Evolutionary conservation across 805 yeast species (phyloP).

Genomic region (Metschnikowia chrysomelidarum): DNA sequence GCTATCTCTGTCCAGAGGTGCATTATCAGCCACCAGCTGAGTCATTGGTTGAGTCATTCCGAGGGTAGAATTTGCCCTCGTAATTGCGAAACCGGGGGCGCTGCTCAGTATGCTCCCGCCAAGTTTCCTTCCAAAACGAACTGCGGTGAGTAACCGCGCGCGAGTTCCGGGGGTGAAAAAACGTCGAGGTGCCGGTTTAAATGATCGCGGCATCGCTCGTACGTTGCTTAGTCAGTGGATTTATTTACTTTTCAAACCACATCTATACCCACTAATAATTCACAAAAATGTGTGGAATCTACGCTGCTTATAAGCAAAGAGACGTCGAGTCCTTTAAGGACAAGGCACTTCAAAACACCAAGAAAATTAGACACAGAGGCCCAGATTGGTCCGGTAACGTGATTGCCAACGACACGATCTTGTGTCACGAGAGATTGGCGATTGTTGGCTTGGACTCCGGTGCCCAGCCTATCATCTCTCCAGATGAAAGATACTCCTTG

Average conservation of each 20-base stretch:
- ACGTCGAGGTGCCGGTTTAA: background rate
- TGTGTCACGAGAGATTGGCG: constrained; percentile 95
- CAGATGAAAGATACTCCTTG: constrained; percentile 68
- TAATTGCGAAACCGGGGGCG: background rate
- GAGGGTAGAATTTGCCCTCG: no score
- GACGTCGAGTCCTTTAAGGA: constrained; percentile 79
- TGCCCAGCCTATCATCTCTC: constrained; percentile 92
- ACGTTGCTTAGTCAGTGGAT: background rate
- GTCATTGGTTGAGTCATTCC: constrained; percentile 3
- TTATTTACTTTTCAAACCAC: background rate
- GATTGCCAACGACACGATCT: constrained; percentile 79
- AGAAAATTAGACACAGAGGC: constrained; percentile 96
- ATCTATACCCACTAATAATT: background rate
- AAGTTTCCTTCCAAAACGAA: no score
- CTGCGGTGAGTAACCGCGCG: constrained; percentile 8
- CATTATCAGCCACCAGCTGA: no score
- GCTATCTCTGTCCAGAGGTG: no score
- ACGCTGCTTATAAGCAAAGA: constrained; percentile 83
- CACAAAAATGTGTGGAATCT: constrained; percentile 91
- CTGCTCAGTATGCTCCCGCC: no score
- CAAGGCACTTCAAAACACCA: constrained; percentile 85
- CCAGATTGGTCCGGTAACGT: constrained; percentile 98
- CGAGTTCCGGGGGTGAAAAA: constrained; percentile 13
- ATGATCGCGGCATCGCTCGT: background rate
- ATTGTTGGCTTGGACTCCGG: constrained; percentile 97